Evolutionary conservation across 2,329 filamentous ascomycete species (phyloP), one percentile per base, ranked within the genome.

Genomic region (Scedosporium boydii): DNA sequence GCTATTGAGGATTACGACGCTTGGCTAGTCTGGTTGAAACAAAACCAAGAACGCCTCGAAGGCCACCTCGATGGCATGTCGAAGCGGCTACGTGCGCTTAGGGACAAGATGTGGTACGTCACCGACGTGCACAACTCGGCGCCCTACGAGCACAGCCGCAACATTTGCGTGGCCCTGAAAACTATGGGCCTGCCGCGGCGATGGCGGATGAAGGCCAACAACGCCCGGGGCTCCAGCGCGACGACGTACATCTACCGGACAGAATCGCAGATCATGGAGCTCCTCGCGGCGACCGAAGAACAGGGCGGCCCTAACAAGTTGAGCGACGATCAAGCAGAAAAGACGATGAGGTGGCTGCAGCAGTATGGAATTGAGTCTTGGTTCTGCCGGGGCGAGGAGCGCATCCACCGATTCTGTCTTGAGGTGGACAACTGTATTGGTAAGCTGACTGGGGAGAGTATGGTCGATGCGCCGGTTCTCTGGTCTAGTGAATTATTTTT

Each of bases 101-200:
- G 95, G 51, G 90, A 96, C 72, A 98, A 98, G 79, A 96, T 98
- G 90, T 99, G 95, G 95, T 99, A 96, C 72, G 90, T 95, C 64
- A 93, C 90, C 1, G 92, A 97, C 72, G 93, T 98, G 29, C 88
- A 91, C 65, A 93, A 93, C 69, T 97, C 95, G 3, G 89, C 87
- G 58, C 86, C 87, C 9, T 98, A 97, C 69, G 90, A 95, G 64
- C 89, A 96, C 67, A 91, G 91, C 46, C 87, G 88, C 63, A 91
- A 93, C 66, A 88, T 98, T 57, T 90, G 92, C 5, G 83, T 90
- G 64, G 95, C 93, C 4, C 78, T 99, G 59, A 96, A 95, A 74
- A 91, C 89, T 6, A 98, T 99, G 95, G 89, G 87, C 65, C 78
- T 85, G 74, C 80, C 85, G 65, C 80, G 86, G 64, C 80, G 80